Evolutionary conservation across 306 rosid genomes (phyloP).

Genomic region (Gynostemma pentaphyllum): DNA sequence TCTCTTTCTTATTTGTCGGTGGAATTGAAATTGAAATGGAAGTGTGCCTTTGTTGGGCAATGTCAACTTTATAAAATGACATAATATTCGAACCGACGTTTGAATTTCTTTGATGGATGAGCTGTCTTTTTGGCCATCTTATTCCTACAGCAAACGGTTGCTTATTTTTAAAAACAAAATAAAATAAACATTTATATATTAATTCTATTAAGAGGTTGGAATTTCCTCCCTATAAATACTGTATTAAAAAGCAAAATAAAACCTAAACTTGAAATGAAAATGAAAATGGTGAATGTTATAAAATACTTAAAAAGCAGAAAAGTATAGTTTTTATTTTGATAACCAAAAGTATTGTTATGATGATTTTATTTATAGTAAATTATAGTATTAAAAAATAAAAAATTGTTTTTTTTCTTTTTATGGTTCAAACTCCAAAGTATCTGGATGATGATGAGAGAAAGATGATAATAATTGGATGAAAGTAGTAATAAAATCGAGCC

Average conservation of each 20-base stretch:
- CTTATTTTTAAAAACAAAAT: background rate
- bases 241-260: too few relatives aligned
- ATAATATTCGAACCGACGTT: conserved; percentile 9
- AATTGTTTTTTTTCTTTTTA: background rate
- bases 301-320: too few relatives aligned
- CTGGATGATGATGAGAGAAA: conserved; percentile 7
- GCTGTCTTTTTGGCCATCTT: conserved; percentile 5
- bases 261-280: too few relatives aligned
- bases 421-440: background rate
- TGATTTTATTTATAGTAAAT: background rate
- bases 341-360: too few relatives aligned
- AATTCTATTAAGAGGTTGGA: too few relatives aligned
- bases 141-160: background rate
- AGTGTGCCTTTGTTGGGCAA: background rate
- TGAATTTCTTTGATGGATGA: background rate
- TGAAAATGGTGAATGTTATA: too few relatives aligned
- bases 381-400: background rate
- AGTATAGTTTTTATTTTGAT: too few relatives aligned
- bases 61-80: background rate
- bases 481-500: background rate
- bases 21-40: background rate
- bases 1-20: background rate
- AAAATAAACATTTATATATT: too few relatives aligned
- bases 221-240: too few relatives aligned
- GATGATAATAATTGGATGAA: background rate